Conservation (phyloP, 2,329 filamentous ascomycete genomes). For the Pyricularia grisea region DNA sequence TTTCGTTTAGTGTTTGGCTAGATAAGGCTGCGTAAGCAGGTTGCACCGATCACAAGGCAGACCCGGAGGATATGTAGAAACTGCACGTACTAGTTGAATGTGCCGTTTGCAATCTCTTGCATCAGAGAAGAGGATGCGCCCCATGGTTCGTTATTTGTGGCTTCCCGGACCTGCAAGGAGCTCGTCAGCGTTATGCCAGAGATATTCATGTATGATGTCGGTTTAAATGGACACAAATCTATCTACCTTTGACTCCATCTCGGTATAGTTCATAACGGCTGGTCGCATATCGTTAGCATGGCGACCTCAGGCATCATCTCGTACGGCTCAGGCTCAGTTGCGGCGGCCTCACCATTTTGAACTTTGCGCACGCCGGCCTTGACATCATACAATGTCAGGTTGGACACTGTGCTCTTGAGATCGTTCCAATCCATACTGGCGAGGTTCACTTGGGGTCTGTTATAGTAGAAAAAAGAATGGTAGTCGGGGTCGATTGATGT, state of each 20-base stretch:
- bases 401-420: conserved; percentile 79
- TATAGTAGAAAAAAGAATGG: not conserved
- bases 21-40: not conserved
- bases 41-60: not conserved
- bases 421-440: conserved; percentile 67
- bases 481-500: not conserved
- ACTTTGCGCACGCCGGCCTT: conserved; percentile 93
- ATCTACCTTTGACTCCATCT: conserved; percentile 67
- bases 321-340: not conserved
- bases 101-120: conserved; percentile 97
- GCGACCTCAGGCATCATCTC: not conserved
- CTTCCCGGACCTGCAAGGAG: conserved; percentile 70
- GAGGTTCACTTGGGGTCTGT: not conserved
- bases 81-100: conserved; percentile 83
- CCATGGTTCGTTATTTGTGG: conserved; percentile 99
- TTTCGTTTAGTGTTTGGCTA: conserved; percentile 94
- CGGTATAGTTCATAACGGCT: conserved; percentile 98
- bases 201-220: not conserved
- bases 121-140: conserved; percentile 74
- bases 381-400: conserved; percentile 88
- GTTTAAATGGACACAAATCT: not conserved
- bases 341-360: conserved; percentile 69
- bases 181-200: conserved; percentile 5
- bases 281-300: not conserved
- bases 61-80: not conserved